Evolutionary conservation across 305 asterid species (phyloP), one percentile per base, ranked within the genome.

Genomic region (Fraxinus latifolia): DNA sequence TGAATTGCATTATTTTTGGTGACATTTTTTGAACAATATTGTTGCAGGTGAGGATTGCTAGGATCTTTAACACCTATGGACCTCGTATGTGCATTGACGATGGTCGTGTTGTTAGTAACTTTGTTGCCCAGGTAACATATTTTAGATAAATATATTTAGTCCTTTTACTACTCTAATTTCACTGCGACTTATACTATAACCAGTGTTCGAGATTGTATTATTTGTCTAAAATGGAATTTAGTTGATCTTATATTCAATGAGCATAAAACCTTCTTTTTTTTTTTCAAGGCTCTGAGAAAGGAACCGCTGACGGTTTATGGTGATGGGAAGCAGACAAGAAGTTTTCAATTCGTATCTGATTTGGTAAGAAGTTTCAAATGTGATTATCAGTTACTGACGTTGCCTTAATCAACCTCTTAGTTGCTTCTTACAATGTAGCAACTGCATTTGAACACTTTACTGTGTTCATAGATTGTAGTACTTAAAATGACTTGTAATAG

Each of bases 51-150:
- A 89, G 99, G 83, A 95, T 95, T 85, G 98, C 99, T 27, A 89
- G 99, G 91, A 95, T 95, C 82, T 95, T 95, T 23, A 95, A 95
- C 87, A 95, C 98, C 8, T 95, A 95, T 50, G 99, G 99, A 34
- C 99, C 99, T 21, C 94, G 99, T 39, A 95, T 95, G 98, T 95
- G 97, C 85, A 93, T 94, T 65, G 98, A 94, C 81, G 98, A 94
- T 86, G 97, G 99, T 36, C 98, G 99, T 68, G 99, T 95, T 68
- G 99, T 94, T 65, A 95, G 99, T 89, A 94, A 95, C 89, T 95
- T 95, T 77, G 99, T 95, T 62, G 99, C 99, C 85, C 99, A 95
- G 99, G 99, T 95, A 85, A 81, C 36, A 3, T 80, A 23, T 68
- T 27, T 19, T 17, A 17, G 70, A 60, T 7, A 53, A n/a, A 4